Conservation (phyloP, 352 stramenopile species). For the Pythium coloratum region DNA sequence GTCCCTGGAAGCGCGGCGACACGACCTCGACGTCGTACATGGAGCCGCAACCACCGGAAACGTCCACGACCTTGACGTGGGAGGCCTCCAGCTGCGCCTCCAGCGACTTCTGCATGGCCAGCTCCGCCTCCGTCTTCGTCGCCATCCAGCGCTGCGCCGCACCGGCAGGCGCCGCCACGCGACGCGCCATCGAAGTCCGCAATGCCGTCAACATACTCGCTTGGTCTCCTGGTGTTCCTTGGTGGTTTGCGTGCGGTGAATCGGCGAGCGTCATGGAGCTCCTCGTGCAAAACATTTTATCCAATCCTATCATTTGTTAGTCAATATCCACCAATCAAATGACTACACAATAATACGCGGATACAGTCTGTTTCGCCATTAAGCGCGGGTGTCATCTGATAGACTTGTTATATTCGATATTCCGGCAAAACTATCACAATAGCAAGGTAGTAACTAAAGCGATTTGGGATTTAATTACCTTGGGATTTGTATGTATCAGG, state of each 20-base stretch:
- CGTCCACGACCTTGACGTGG: constrained; percentile 84
- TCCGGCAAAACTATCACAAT: too few species aligned
- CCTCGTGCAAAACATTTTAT: background rate
- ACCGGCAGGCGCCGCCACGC: background rate
- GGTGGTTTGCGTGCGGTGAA: background rate
- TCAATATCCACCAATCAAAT: background rate
- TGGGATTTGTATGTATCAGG: too few species aligned
- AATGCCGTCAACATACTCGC: constrained; percentile 1
- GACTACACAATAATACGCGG: background rate
- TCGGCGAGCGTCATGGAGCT: background rate
- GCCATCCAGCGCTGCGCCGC: constrained; percentile 17
- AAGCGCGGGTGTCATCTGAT: too few species aligned
- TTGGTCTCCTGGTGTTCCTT: background rate
- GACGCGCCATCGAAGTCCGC: constrained; percentile 21
- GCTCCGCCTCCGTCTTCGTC: constrained; percentile 50
- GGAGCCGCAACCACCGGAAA: constrained; percentile 86
- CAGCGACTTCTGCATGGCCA: constrained; percentile 70
- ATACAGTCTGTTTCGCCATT: background rate
- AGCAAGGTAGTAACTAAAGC: too few species aligned
- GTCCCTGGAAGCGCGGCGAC: constrained; percentile 72
- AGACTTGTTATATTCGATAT: too few species aligned
- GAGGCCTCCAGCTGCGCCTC: constrained; percentile 56
- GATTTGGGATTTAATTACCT: too few species aligned
- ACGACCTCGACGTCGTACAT: constrained; percentile 89
- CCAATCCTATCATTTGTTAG: background rate